phyloP scores from a whole-genome alignment of 345 rosid species.

The Aquilaria malaccensis region DNA sequence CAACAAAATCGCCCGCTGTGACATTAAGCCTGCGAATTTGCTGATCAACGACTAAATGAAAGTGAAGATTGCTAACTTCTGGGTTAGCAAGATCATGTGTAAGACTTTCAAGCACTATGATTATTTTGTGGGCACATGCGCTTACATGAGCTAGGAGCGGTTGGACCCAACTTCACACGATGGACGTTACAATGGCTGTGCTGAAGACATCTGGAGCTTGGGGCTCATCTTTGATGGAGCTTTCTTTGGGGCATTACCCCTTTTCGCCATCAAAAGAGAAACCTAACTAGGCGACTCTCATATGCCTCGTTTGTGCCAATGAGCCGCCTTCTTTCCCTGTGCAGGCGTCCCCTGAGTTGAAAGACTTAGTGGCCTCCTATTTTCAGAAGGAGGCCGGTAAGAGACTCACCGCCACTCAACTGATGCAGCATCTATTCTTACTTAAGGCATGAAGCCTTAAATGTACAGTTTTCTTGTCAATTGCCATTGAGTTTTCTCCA shows the following conservation, averaged over 20 bases:
- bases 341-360: conserved; percentile 46
- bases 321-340: conserved; percentile 66
- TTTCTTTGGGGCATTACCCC: conserved; percentile 64
- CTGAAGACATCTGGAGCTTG: conserved; percentile 78
- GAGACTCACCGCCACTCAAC: conserved; percentile 59
- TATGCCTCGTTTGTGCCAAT: conserved; percentile 79
- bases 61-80: conserved; percentile 73
- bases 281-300: conserved; percentile 78
- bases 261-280: conserved; percentile 49
- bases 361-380: conserved; percentile 55
- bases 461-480: too few species aligned
- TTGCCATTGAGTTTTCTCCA: too few species aligned
- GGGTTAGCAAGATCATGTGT: conserved; percentile 67
- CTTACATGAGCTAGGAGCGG: conserved; percentile 83
- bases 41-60: conserved; percentile 40
- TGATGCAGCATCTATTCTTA: conserved; percentile 55
- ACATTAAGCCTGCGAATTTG: conserved; percentile 72
- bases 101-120: too few species aligned
- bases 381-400: conserved; percentile 57
- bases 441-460: neutral
- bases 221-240: conserved; percentile 65
- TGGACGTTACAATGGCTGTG: conserved; percentile 46
- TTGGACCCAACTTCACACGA: conserved; percentile 57
- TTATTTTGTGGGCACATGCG: conserved; percentile 37
- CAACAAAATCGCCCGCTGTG: conserved; percentile 60